Evolutionary conservation across 768 basidiomycete species (phyloP), one percentile per base, ranked within the genome.

Genomic region (Kwoniella europaea): DNA sequence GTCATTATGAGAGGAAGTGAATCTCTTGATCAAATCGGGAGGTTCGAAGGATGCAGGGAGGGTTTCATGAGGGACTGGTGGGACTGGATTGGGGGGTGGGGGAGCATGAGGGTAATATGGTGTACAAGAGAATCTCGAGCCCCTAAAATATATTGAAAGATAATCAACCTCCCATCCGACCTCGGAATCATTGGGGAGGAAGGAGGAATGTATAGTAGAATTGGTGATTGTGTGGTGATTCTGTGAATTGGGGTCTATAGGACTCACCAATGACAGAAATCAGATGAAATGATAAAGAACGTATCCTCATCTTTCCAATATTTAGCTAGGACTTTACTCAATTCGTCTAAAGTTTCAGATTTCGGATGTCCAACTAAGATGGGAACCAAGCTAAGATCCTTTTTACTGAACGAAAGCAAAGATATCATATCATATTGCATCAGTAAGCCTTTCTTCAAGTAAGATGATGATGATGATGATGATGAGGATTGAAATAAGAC

Each of bases 231-330:
- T n/a, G n/a, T n/a, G n/a, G n/a, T n/a, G n/a, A n/a, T n/a, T n/a
- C n/a, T n/a, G n/a, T n/a, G n/a, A n/a, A n/a, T n/a, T n/a, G n/a
- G n/a, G n/a, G n/a, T n/a, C n/a, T n/a, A n/a, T n/a, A n/a, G n/a
- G n/a, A 72, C 88, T 72, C 65, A 94, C 95, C 97, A 99, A 82
- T 99, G 97, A 80, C 97, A 98, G 82, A 99, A 99, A 83, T 99
- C 97, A 69, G 92, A 93, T 4, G 95, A 98, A 63, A 97, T 88
- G 55, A 98, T 90, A 77, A 90, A 94, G 71, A 98, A 86, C 0
- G 94, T 98, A 70, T 91, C 89, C 1, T 90, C 88, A 71, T 89
- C 85, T 3, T 88, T 86, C 63, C 98, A 87, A 83, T 92, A 95
- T 0, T 91, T 91, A 0, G 92, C 92, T 2, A 99, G 86, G 10